These are phyloP conservation scores for Sporothrix brasiliensis DNA, from an alignment of 2,329 filamentous ascomycete genomes.

Conservation along the genomic window DNA sequence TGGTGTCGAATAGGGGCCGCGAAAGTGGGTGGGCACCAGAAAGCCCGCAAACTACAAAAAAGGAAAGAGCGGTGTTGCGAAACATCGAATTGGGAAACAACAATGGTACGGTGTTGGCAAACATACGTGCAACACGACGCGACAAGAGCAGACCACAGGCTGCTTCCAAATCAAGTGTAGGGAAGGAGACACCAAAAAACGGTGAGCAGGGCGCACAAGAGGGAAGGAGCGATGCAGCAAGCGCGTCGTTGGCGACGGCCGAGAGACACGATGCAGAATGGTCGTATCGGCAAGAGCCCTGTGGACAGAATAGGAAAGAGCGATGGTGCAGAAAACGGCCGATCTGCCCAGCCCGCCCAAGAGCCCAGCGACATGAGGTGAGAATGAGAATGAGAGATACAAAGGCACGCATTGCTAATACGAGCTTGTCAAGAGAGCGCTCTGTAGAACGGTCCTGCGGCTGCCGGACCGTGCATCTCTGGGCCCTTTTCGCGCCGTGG, in stretches of 20 bases:
- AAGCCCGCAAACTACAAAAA: background rate
- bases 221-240: slow-evolving; percentile 10
- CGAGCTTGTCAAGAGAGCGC: background rate
- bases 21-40: background rate
- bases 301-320: slow-evolving; percentile 10
- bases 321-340: background rate
- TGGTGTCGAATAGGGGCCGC: slow-evolving; percentile 2
- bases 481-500: slow-evolving; percentile 14
- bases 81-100: background rate
- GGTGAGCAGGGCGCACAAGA: background rate
- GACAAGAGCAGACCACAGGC: background rate
- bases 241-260: background rate
- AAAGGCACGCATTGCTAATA: background rate
- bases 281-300: background rate
- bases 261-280: background rate
- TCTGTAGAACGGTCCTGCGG: background rate
- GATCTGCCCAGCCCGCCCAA: background rate
- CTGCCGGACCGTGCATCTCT: background rate
- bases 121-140: background rate
- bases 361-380: background rate
- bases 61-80: slow-evolving; percentile 17
- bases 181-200: background rate
- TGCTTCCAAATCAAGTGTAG: background rate
- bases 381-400: background rate
- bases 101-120: background rate